Conservation (phyloP, 78 protist genomes). For the Parvularia atlantis region DNA sequence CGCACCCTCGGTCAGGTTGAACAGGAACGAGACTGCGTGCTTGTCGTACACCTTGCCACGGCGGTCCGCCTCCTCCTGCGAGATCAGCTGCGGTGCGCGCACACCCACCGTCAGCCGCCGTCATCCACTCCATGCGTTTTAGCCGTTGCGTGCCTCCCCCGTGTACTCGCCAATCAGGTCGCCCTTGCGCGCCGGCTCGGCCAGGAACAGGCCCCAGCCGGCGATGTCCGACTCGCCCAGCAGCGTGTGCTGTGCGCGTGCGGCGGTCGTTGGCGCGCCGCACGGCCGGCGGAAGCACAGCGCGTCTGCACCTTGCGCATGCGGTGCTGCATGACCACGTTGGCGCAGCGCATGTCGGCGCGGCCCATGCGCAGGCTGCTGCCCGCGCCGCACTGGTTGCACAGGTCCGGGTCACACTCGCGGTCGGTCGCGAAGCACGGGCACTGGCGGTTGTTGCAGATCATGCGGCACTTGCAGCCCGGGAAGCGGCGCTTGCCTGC, state of each 20-base stretch:
- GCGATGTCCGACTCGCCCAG: not conserved
- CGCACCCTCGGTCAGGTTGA: not conserved
- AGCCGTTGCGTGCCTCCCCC: not conserved
- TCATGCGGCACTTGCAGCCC: conserved; percentile 1
- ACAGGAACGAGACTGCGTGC: not conserved
- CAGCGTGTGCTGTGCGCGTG: not conserved
- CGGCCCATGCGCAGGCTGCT: not conserved
- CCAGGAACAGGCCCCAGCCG: conserved; percentile 2
- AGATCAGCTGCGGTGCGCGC: not conserved
- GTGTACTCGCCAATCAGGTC: not conserved
- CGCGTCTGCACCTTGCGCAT: not conserved
- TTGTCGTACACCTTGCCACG: conserved; percentile 6
- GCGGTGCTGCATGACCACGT: not conserved
- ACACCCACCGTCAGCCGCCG: no score
- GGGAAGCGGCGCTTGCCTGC: not conserved
- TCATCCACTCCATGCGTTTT: no score
- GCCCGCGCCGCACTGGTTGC: not conserved
- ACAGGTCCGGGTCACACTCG: conserved; percentile 15
- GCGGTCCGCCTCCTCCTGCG: conserved; percentile 12
- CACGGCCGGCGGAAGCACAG: not conserved
- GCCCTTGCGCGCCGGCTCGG: not conserved
- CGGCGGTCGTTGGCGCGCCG: no score
- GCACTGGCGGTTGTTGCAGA: not conserved
- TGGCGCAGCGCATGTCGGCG: not conserved
- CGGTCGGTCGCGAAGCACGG: not conserved